A percentile compares a stretch with the other conserved stretches of the same genome.
These are phyloP conservation scores for Corynascus novoguineensis DNA, from an alignment of 495 filamentous ascomycete species.

Conservation along the genomic window DNA sequence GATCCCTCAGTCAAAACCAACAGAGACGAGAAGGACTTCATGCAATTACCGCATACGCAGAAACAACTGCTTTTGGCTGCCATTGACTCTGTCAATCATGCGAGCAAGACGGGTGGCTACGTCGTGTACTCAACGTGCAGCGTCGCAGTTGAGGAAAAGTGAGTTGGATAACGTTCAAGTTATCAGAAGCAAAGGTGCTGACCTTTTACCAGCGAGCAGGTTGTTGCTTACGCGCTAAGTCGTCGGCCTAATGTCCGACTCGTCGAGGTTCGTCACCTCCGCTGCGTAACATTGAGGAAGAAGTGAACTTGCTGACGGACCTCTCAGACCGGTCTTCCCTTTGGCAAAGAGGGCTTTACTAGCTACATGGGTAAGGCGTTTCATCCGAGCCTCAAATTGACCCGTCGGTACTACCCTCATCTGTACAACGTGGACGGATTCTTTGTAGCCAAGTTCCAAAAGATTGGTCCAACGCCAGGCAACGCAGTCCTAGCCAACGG, in stretches of 20 bases:
- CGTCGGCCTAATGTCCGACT: conserved; percentile 90
- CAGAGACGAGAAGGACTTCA: conserved; percentile 89
- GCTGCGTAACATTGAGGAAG: neutral
- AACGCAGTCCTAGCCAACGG: conserved; percentile 43
- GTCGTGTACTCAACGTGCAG: conserved; percentile 87
- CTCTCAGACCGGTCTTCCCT: conserved; percentile 68
- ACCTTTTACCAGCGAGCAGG: conserved; percentile 82
- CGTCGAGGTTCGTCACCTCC: conserved; percentile 50
- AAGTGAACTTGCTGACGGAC: conserved; percentile 9
- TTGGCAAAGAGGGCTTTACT: conserved; percentile 87
- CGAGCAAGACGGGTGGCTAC: conserved; percentile 77
- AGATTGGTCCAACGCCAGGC: conserved; percentile 67
- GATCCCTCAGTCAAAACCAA: conserved; percentile 94
- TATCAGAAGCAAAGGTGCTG: conserved; percentile 36
- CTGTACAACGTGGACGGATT: conserved; percentile 97
- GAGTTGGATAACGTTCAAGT: neutral
- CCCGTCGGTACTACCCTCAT: conserved; percentile 88
- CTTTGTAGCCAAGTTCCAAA: conserved; percentile 97
- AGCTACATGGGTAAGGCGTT: conserved; percentile 86
- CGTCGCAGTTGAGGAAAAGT: conserved; percentile 34
- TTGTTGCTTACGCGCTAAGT: conserved; percentile 85
- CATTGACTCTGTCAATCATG: conserved; percentile 77
- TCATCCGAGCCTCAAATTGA: conserved; percentile 74
- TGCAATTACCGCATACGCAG: conserved; percentile 82
- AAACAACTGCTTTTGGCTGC: conserved; percentile 89